Percentiles rank a stretch among this genome's conserved stretches.
These are phyloP conservation scores for Lentinula novae-zelandiae DNA, from an alignment of 1,284 basidiomycete genomes.

Conservation along the genomic window DNA sequence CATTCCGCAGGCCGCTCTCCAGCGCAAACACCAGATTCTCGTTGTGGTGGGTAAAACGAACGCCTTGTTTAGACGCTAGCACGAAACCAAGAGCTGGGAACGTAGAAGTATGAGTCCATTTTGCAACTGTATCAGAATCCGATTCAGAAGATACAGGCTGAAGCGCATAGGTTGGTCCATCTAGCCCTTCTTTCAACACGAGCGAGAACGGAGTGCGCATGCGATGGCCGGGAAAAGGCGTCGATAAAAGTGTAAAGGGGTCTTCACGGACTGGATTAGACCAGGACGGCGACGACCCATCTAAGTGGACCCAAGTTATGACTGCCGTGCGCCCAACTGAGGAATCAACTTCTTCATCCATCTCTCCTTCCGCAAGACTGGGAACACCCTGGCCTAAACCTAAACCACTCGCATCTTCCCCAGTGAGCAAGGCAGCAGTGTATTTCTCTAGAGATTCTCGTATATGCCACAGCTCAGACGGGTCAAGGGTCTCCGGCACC, in stretches of 20 bases:
- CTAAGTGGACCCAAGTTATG: conserved; percentile 59
- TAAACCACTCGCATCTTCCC: conserved; percentile 58
- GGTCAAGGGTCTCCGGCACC: conserved; percentile 87
- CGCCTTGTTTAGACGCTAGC: conserved; percentile 89
- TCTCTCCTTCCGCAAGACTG: conserved; percentile 76
- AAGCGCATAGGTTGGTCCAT: conserved; percentile 73
- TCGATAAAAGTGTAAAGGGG: conserved; percentile 57
- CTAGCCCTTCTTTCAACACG: conserved; percentile 77
- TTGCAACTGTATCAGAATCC: conserved; percentile 23
- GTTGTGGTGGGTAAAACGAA: conserved; percentile 77
- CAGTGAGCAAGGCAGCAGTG: conserved; percentile 56
- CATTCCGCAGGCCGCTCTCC: conserved; percentile 63
- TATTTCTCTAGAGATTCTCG: conserved; percentile 85
- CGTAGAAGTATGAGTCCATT: conserved; percentile 78
- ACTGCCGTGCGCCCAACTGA: conserved; percentile 58
- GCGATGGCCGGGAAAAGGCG: conserved; percentile 55
- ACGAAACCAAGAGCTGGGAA: conserved; percentile 92
- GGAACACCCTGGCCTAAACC: conserved; percentile 62
- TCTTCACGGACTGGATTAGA: conserved; percentile 31
- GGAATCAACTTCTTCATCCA: conserved; percentile 80
- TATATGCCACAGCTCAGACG: conserved; percentile 76
- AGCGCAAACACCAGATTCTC: conserved; percentile 69
- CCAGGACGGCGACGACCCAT: conserved; percentile 44
- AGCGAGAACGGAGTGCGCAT: conserved; percentile 37
- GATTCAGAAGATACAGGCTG: conserved; percentile 16